Percentiles rank a stretch among this genome's conserved stretches.
Evolutionary conservation across 306 rosid species (phyloP).

Genomic region (Vigna angularis): DNA sequence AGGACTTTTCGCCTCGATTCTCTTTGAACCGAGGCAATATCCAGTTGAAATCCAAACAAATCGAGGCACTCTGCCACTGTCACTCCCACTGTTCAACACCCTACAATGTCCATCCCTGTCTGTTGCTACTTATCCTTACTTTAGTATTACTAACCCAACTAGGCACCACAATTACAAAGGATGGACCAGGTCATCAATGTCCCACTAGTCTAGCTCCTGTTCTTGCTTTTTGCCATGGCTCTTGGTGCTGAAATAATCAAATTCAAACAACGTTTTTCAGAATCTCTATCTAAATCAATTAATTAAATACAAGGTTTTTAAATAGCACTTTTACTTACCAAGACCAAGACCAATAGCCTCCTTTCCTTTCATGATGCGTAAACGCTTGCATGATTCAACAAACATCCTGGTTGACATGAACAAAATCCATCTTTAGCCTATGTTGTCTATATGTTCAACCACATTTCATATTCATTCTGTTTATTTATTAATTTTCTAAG

Average conservation of each 20-base stretch:
- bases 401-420: constrained; percentile 71
- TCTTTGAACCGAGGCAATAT: no score
- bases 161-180: constrained; percentile 45
- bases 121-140: constrained; percentile 42
- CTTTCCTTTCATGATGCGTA: constrained; percentile 92
- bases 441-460: background rate
- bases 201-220: constrained; percentile 56
- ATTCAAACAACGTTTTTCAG: background rate
- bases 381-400: constrained; percentile 92
- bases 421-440: background rate
- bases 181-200: constrained; percentile 53
- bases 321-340: constrained; percentile 49
- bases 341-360: constrained; percentile 94
- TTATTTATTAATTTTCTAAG: background rate
- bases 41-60: no score
- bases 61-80: no score
- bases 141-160: constrained; percentile 24
- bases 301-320: background rate
- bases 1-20: no score
- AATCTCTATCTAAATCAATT: background rate
- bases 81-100: constrained; percentile 38
- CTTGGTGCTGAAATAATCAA: constrained; percentile 77
- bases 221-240: constrained; percentile 87
- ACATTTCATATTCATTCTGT: background rate
- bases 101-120: constrained; percentile 54